Base-by-base conservation (phyloP, 1,139 yeast species). In the Debaryomyces udenii region DNA sequence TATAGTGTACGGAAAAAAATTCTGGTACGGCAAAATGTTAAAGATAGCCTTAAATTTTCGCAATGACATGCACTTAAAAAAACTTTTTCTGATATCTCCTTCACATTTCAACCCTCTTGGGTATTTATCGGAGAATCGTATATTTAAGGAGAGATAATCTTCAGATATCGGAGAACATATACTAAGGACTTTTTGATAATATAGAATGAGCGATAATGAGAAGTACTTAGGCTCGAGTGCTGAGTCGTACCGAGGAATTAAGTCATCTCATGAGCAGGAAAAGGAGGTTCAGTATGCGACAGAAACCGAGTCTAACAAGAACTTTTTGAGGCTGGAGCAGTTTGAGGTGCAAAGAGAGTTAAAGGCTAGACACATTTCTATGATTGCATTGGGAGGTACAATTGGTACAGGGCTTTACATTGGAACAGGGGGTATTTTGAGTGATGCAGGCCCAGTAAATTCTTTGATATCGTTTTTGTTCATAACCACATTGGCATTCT, bases 391-490 rank as follows among this genome's bases (percentile, higher is more conserved):
- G 42, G 78, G 78, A 37, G 78, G 78, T 42, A 69, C 89, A 35
- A 83, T 82, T 48, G 88, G 88, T 52, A 80, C 86, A 4, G 86
- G 86, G 51, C 63, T 78, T 40, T 79, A 74, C 58, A 69, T 78
- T 33, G 78, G 80, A 50, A 67, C 80, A 13, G 71, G 80, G 3
- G 52, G 67, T n/a, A 78, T 83, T 11, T 61, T 84, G 39, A 54
- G 65, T 1, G 58, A 66, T 29, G 83, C 88, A n/a, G 94, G 94
- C 14, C 91, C 93, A 1, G 90, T 81, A 0, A 80, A 83, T 35
- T 67, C 86, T 3, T 65, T 86, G 23, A 80, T 86, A 39, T 78
- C 88, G 0, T 85, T 80, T 54, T 49, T 78, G 29, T 81, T 85
- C 57, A 80, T 84, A 69, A 86, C 88, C 23, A 62, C 85, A 6